Percentiles rank a stretch among this genome's conserved stretches.
phyloP scores from a whole-genome alignment of 2,329 filamentous ascomycete genomes.

The Arthrobotrys pseudoclavata region DNA sequence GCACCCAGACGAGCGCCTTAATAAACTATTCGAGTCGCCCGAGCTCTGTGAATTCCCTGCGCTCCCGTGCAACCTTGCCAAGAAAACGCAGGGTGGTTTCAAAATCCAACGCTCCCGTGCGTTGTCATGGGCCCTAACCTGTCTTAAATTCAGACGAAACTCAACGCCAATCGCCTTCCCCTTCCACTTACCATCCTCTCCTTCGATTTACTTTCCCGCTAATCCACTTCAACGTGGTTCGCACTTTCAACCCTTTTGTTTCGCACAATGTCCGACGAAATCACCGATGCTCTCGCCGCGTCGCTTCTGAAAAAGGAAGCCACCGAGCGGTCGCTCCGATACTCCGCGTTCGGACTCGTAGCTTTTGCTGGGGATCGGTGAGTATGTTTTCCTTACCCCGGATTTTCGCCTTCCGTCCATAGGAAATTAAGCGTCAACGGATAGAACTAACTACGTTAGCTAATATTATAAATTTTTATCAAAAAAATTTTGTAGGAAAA shows the following conservation, averaged over 20 bases:
- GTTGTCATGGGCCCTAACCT: conserved; percentile 1
- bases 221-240: conserved; percentile 24
- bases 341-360: conserved; percentile 80
- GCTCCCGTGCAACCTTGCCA: not conserved
- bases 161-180: not conserved
- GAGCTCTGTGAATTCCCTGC: not conserved
- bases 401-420: conserved; percentile 22
- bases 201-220: not conserved
- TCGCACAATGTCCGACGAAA: conserved; percentile 59
- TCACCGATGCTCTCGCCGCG: conserved; percentile 84
- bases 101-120: conserved; percentile 10
- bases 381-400: conserved; percentile 61
- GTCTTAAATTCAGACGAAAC: conserved; percentile 20
- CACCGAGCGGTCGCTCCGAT: conserved; percentile 78
- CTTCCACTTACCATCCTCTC: not conserved
- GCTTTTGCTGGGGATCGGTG: conserved; percentile 74
- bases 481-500: conserved; percentile 64
- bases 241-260: not conserved
- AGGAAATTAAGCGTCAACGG: not conserved
- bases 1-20: not conserved
- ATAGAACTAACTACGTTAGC: not conserved
- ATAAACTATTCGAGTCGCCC: not conserved
- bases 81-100: not conserved
- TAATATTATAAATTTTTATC: conserved; percentile 1
- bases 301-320: conserved; percentile 85